Evolutionary conservation across 1,284 basidiomycete genomes (phyloP), one percentile per base, ranked within the genome.

Genomic region (Ceratorhiza oryzae-sativae): DNA sequence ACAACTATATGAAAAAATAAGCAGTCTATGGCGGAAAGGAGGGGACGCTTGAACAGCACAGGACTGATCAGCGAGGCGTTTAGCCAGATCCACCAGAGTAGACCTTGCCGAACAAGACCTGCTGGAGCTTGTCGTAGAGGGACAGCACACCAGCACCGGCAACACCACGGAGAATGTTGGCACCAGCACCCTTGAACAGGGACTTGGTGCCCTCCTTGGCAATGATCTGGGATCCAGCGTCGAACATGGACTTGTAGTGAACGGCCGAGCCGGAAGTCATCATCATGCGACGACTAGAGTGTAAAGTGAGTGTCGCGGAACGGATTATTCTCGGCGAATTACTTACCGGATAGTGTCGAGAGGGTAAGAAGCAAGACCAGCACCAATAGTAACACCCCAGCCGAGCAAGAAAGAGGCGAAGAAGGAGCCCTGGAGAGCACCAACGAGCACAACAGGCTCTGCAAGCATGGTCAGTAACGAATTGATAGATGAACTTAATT

Each of bases 161-260:
- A 80, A 97, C 92, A 89, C 95, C 94, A 91, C 95, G 95, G 79
- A 97, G 93, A 78, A 97, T 95, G 87, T 97, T 97, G 82, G 95
- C 95, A 88, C 93, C 95, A 79, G 95, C 94, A 85, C 93, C 94
- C 88, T 94, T 94, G 89, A 95, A 95, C 79, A 97, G 86, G 41
- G 94, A 95, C 81, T 88, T 90, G 72, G 86, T 82, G 79, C 95
- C 95, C 85, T 97, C 95, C 87, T 94, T 94, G 80, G 90, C 88
- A 78, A 97, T 81, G 79, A 96, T 94, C 84, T 88, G 90, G 23
- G 90, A 86, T 61, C 86, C 90, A 79, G 91, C 90, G 77, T 93
- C 91, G 82, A 92, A 94, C 92, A 93, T 94, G 75, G 90, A 92
- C 86, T 94, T 94, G 88, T 95, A 95, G 86, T 95, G 91, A 72